Evolutionary conservation across 2,329 filamentous ascomycete genomes (phyloP).

Genomic region (Elsinoe ampelina): DNA sequence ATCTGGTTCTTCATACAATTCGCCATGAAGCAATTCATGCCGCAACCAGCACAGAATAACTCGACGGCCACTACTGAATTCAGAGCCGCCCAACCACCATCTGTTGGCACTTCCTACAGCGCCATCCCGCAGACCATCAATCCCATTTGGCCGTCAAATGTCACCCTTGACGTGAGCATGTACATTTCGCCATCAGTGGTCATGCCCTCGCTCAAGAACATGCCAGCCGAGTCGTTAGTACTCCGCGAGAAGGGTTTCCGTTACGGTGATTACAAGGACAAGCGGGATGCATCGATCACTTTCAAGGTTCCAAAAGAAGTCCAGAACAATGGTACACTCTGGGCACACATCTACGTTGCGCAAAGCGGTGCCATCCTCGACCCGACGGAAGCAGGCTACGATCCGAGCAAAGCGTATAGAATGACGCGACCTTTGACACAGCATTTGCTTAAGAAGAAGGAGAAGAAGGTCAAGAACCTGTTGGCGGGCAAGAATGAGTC

Average conservation of each 20-base stretch:
- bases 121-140: conserved; percentile 61
- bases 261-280: conserved; percentile 70
- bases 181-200: conserved; percentile 70
- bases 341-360: conserved; percentile 86
- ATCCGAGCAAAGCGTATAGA: conserved; percentile 67
- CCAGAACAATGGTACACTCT: conserved; percentile 86
- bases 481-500: conserved; percentile 45
- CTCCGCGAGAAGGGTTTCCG: conserved; percentile 72
- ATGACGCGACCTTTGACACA: conserved; percentile 80
- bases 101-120: conserved; percentile 39
- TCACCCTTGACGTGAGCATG: conserved; percentile 69
- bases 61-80: conserved; percentile 27
- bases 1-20: conserved; percentile 53
- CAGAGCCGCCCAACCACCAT: conserved; percentile 13
- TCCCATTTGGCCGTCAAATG: conserved; percentile 79
- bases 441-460: conserved; percentile 85
- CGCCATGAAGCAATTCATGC: conserved; percentile 46
- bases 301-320: conserved; percentile 70
- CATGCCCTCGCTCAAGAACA: conserved; percentile 56
- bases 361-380: conserved; percentile 68
- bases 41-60: conserved; percentile 15
- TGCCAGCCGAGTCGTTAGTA: conserved; percentile 60
- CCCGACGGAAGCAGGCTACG: conserved; percentile 61
- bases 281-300: conserved; percentile 63
- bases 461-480: conserved; percentile 76